Percentiles rank a stretch among this genome's conserved stretches.
These are phyloP conservation scores for Neonectria magnoliae DNA, from an alignment of 2,329 filamentous ascomycete genomes.

Conservation along the genomic window DNA sequence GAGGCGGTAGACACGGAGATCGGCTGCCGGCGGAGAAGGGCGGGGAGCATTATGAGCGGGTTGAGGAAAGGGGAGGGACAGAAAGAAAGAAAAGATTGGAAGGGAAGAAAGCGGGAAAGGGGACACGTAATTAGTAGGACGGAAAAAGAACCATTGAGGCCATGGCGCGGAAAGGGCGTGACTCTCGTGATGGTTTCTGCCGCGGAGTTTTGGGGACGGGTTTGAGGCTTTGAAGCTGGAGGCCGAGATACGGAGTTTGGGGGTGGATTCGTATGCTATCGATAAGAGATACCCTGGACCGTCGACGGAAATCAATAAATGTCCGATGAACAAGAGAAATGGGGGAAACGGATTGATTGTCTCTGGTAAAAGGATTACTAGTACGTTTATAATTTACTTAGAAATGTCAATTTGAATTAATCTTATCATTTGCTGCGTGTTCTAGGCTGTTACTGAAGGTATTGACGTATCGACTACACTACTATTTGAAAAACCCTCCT, in stretches of 20 bases:
- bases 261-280: slow-evolving; percentile 25
- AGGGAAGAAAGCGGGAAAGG: neutral
- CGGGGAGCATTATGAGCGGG: slow-evolving; percentile 28
- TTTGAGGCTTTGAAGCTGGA: slow-evolving; percentile 9
- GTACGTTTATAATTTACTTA: too few species aligned
- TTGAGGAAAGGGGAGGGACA: neutral
- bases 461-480: too few species aligned
- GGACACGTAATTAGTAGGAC: slow-evolving; percentile 12
- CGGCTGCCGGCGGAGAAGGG: slow-evolving; percentile 27
- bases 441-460: neutral
- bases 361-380: neutral
- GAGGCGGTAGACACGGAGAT: slow-evolving; percentile 1
- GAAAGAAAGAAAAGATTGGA: neutral
- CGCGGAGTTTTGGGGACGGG: slow-evolving; percentile 57
- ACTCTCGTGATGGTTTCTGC: slow-evolving; percentile 59
- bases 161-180: slow-evolving; percentile 37
- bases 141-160: slow-evolving; percentile 45
- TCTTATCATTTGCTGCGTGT: neutral
- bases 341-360: neutral
- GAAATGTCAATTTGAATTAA: too few species aligned
- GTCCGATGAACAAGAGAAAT: neutral
- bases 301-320: neutral
- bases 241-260: slow-evolving; percentile 14
- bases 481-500: too few species aligned
- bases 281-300: slow-evolving; percentile 22